Evolutionary conservation across 495 filamentous ascomycete genomes (phyloP).

Genomic region (Aspergillus indologenus): DNA sequence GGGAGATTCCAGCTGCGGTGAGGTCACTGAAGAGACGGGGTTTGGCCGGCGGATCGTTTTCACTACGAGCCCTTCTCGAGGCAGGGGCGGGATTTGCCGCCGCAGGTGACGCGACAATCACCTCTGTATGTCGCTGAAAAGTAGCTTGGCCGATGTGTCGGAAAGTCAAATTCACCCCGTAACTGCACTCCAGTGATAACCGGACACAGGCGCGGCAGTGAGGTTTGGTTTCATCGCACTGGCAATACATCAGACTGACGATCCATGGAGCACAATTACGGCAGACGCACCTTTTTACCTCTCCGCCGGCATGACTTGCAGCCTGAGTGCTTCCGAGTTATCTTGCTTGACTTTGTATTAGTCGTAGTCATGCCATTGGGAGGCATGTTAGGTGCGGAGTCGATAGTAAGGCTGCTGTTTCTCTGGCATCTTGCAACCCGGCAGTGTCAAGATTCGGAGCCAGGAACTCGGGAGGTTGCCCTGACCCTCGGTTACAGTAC

Average conservation of each 20-base stretch:
- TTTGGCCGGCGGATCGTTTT: neutral
- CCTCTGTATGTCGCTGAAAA: neutral
- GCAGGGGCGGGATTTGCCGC: no score
- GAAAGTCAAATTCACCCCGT: slow-evolving; percentile 11
- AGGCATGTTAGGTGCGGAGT: neutral
- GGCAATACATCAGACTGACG: neutral
- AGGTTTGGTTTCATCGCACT: slow-evolving; percentile 19
- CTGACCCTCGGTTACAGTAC: no score
- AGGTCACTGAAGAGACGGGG: neutral
- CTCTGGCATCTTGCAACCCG: neutral
- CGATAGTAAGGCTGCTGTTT: neutral
- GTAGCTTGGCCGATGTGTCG: neutral
- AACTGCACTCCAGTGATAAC: slow-evolving; percentile 14
- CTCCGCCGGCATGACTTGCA: slow-evolving; percentile 13
- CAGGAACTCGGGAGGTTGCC: no score
- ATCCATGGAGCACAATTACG: neutral
- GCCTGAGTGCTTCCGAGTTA: slow-evolving; percentile 10
- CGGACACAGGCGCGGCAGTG: slow-evolving; percentile 13
- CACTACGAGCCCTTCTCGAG: no score
- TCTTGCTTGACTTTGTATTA: neutral
- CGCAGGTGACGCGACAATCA: neutral
- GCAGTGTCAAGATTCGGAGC: neutral
- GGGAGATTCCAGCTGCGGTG: neutral
- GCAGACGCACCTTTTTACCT: slow-evolving; percentile 10
- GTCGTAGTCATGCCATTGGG: neutral